Evolutionary conservation across 352 stramenopile species (phyloP).

Genomic region (Proteromonas lacertae): DNA sequence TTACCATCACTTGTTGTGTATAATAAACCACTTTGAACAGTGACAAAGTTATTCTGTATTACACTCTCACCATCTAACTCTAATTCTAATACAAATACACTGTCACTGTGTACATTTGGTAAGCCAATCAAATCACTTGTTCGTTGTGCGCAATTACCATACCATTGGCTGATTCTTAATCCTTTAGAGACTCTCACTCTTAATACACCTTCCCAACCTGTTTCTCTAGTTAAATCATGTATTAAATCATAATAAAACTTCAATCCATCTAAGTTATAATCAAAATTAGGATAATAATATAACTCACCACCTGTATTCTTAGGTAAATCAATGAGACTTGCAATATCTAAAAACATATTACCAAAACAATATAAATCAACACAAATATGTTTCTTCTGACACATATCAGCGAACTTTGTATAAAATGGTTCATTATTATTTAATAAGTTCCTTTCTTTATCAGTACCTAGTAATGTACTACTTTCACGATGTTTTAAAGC

Average conservation of each 20-base stretch:
- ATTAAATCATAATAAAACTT: conserved; percentile 66
- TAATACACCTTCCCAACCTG: conserved; percentile 80
- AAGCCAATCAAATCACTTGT: conserved; percentile 78
- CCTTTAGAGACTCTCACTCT: conserved; percentile 76
- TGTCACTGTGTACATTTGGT: conserved; percentile 72
- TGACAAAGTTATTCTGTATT: conserved; percentile 60
- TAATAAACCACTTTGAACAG: conserved; percentile 70
- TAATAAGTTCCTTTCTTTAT: conserved; percentile 34
- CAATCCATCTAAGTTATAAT: conserved; percentile 37
- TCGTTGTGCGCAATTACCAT: conserved; percentile 90
- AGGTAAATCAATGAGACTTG: conserved; percentile 56
- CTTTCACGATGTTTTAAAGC: conserved; percentile 34
- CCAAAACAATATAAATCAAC: conserved; percentile 94
- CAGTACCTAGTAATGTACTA: conserved; percentile 24
- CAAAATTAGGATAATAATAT: conserved; percentile 82
- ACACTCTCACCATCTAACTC: conserved; percentile 75
- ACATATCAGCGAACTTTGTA: no score
- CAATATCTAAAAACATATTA: conserved; percentile 72
- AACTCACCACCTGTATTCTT: conserved; percentile 74
- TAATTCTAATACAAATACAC: conserved; percentile 78
- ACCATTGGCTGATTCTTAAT: conserved; percentile 86
- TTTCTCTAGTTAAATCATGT: conserved; percentile 54
- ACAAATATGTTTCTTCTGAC: no score
- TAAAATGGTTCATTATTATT: conserved; percentile 33
- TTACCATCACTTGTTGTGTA: conserved; percentile 87